These are phyloP conservation scores for Casaregolazyma lundiana DNA, from an alignment of 1,139 yeast genomes.

Conservation along the genomic window DNA sequence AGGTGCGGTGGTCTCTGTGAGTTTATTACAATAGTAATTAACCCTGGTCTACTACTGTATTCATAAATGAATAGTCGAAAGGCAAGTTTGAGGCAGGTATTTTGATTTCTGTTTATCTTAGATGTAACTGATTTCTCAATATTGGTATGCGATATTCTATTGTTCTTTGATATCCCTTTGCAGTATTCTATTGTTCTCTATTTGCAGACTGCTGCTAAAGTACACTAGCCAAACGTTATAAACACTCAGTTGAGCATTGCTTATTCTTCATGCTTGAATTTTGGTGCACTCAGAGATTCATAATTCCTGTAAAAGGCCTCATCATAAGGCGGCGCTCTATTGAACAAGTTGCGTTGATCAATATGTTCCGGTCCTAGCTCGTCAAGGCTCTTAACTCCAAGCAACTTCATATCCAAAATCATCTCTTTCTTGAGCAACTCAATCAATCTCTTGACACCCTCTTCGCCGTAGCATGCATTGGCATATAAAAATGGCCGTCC, in stretches of 20 bases:
- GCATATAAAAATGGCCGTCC: slow-evolving; percentile 49
- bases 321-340: neutral
- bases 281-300: neutral
- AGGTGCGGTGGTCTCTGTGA: neutral
- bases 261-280: neutral
- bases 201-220: no score
- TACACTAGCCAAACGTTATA: no score
- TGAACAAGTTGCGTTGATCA: slow-evolving; percentile 12
- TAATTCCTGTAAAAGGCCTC: neutral
- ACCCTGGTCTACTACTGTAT: slow-evolving; percentile 1
- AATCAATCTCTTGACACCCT: slow-evolving; percentile 44
- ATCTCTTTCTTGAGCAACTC: slow-evolving; percentile 45
- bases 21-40: slow-evolving; percentile 1
- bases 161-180: no score
- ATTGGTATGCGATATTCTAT: no score
- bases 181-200: no score
- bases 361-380: slow-evolving; percentile 36
- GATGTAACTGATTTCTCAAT: no score
- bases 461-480: slow-evolving; percentile 48
- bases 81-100: slow-evolving; percentile 9
- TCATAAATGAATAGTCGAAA: slow-evolving; percentile 2
- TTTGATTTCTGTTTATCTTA: neutral
- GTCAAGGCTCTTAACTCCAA: slow-evolving; percentile 41
- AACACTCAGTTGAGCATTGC: neutral
- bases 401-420: slow-evolving; percentile 43